These are phyloP conservation scores for Trichomonas vaginalis DNA, from an alignment of 208 protist species.

Conservation along the genomic window DNA sequence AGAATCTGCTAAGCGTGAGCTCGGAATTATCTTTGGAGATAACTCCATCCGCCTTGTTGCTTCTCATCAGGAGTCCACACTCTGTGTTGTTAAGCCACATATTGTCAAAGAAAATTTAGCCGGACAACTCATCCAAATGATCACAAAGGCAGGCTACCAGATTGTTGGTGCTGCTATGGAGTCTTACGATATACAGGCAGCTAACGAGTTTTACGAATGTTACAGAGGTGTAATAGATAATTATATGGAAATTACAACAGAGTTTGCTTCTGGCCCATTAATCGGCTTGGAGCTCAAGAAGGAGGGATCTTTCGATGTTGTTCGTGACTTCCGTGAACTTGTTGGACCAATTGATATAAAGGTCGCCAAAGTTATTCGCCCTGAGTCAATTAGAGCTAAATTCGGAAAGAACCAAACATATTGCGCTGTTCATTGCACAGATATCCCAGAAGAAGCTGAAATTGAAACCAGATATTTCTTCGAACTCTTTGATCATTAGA, in stretches of 20 bases:
- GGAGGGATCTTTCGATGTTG: neutral
- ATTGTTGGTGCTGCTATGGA: neutral
- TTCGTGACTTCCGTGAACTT: neutral
- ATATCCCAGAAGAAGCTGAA: constrained; percentile 69
- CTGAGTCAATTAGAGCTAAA: constrained; percentile 65
- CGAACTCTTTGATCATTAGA: neutral
- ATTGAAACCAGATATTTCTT: constrained; percentile 49
- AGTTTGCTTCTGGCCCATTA: neutral
- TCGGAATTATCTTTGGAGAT: neutral
- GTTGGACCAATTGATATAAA: constrained; percentile 35
- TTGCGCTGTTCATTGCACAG: constrained; percentile 68
- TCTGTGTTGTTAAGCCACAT: neutral
- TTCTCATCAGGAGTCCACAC: neutral
- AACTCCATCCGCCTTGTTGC: neutral
- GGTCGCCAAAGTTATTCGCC: constrained; percentile 62
- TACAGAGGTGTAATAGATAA: neutral
- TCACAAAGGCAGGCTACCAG: neutral
- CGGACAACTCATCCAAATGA: neutral
- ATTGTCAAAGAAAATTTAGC: neutral
- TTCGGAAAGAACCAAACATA: constrained; percentile 60
- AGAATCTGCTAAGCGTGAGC: neutral
- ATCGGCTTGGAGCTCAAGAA: neutral
- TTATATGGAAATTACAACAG: neutral
- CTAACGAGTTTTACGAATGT: neutral
- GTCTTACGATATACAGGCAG: neutral